These are phyloP conservation scores for Ascochyta koolunga DNA, from an alignment of 2,329 filamentous ascomycete species.

Conservation along the genomic window DNA sequence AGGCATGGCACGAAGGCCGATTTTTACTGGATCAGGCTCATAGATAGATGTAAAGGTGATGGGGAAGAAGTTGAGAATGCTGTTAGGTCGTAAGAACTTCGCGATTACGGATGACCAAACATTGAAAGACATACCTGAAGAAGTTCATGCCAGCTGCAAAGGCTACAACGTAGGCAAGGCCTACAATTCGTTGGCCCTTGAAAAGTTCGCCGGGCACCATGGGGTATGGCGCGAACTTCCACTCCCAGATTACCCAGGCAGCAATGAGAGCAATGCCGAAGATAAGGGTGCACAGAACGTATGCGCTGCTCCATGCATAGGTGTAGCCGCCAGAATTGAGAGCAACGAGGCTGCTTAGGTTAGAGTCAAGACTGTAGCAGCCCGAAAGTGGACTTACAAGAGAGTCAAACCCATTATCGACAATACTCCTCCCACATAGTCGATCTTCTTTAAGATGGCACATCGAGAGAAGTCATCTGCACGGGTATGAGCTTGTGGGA, in stretches of 20 bases:
- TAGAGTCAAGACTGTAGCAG: not conserved
- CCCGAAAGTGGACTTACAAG: conserved; percentile 26
- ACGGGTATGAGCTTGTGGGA: conserved; percentile 39
- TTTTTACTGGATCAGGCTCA: conserved; percentile 35
- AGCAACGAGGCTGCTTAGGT: conserved; percentile 42
- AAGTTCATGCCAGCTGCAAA: conserved; percentile 47
- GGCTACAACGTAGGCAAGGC: conserved; percentile 40
- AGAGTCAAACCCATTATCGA: conserved; percentile 42
- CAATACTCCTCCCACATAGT: conserved; percentile 38
- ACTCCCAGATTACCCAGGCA: conserved; percentile 47
- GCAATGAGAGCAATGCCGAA: conserved; percentile 44
- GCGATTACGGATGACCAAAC: too few relatives aligned
- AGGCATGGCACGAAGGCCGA: conserved; percentile 40
- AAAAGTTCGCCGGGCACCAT: conserved; percentile 50
- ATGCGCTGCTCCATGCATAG: conserved; percentile 48
- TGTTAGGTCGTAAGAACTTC: not conserved
- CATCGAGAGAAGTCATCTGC: conserved; percentile 40
- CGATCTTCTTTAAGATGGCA: conserved; percentile 41
- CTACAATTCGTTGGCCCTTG: conserved; percentile 40
- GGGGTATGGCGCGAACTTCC: conserved; percentile 46
- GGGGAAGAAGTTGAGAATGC: conserved; percentile 43
- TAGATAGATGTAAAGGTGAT: conserved; percentile 38
- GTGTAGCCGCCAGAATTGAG: conserved; percentile 50
- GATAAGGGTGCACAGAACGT: conserved; percentile 46
- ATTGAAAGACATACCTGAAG: conserved; percentile 18